Evolutionary conservation across 75 land plant species (phyloP).

Genomic region (Pinus albicaulis): DNA sequence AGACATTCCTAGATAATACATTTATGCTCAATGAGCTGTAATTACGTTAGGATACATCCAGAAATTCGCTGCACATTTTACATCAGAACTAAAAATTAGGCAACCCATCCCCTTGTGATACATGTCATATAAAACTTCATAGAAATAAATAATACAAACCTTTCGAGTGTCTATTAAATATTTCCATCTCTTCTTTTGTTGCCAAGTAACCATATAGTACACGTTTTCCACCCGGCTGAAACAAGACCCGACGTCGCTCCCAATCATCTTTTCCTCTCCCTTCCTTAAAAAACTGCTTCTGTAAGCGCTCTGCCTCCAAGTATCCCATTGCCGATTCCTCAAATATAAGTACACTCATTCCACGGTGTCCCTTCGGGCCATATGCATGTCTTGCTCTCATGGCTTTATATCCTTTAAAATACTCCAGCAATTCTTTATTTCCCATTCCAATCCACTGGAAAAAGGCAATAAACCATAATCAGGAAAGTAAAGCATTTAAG

Average conservation of each 20-base stretch:
- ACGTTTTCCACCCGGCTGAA: conserved; percentile 73
- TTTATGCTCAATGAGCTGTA: not conserved
- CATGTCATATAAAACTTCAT: not conserved
- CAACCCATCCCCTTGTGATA: not conserved
- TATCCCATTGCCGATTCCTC: conserved; percentile 73
- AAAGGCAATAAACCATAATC: not conserved
- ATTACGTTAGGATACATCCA: not conserved
- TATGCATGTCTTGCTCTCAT: conserved; percentile 84
- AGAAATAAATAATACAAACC: conserved; percentile 30
- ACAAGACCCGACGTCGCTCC: conserved; percentile 40
- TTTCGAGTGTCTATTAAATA: conserved; percentile 73
- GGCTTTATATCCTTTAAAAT: conserved; percentile 67
- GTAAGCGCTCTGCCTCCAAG: conserved; percentile 76
- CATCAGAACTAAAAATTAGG: not conserved
- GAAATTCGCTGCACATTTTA: not conserved
- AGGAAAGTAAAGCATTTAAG: not conserved
- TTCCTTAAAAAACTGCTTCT: conserved; percentile 53
- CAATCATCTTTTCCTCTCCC: conserved; percentile 68
- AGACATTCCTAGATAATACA: not conserved
- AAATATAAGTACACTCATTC: conserved; percentile 88
- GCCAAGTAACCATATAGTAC: conserved; percentile 87
- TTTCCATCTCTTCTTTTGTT: conserved; percentile 62
- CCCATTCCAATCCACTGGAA: conserved; percentile 97
- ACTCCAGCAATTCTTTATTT: conserved; percentile 85
- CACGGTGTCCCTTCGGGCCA: conserved; percentile 93